These are phyloP conservation scores for peach (Prunus persica) DNA, from an alignment of 306 rosid species.

Conservation along the genomic window Prunus_persica_NCBIv2 NC_034015.1:9746001-9746500, in stretches of 20 bases:
- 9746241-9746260: background rate
- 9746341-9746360: background rate
- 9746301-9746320: background rate
- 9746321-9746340: too few species aligned
- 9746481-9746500: too few species aligned
- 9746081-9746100: conserved; percentile 85
- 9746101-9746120: conserved; percentile 93
- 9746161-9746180: conserved; percentile 18
- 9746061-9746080: conserved; percentile 98
- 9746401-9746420: background rate
- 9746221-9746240: background rate
- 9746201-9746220: background rate
- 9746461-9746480: too few species aligned
- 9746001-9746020: conserved; percentile 59
- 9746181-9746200: background rate
- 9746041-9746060: conserved; percentile 86
- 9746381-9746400: background rate
- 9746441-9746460: too few species aligned
- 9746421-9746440: too few species aligned
- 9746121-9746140: conserved; percentile 71
- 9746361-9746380: background rate
- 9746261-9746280: background rate
- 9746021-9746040: conserved; percentile 83
- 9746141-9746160: conserved; percentile 87
- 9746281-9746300: background rate